These are phyloP conservation scores for Melanogaster broomeanus DNA, from an alignment of 768 basidiomycete species.

Conservation along the genomic window DNA sequence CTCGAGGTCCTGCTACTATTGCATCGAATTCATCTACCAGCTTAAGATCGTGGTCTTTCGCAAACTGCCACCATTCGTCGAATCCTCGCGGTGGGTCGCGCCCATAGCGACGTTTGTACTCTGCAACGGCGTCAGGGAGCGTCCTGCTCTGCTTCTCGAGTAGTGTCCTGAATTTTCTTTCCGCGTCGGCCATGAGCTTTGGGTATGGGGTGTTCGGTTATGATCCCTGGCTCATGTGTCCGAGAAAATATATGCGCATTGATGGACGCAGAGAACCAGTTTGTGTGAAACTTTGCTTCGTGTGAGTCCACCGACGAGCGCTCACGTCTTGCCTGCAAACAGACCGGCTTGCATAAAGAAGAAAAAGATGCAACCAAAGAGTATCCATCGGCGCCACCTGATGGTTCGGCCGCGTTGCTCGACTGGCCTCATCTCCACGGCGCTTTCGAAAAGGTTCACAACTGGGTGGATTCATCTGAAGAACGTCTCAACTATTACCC, in stretches of 20 bases:
- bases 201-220: constrained; percentile 77
- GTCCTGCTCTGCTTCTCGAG: constrained; percentile 79
- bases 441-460: not conserved
- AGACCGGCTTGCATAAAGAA: constrained; percentile 54
- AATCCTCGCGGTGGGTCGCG: constrained; percentile 88
- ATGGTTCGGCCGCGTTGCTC: constrained; percentile 4
- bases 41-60: constrained; percentile 65
- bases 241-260: constrained; percentile 22
- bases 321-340: constrained; percentile 39
- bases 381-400: constrained; percentile 38
- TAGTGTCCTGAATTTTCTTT: constrained; percentile 64
- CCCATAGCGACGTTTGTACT: constrained; percentile 79
- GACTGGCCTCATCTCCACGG: constrained; percentile 14
- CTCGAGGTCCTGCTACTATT: constrained; percentile 72
- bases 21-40: constrained; percentile 91
- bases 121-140: constrained; percentile 72
- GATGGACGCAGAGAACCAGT: constrained; percentile 19
- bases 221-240: constrained; percentile 1
- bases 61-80: constrained; percentile 88
- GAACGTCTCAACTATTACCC: no score
- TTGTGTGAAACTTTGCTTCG: not conserved
- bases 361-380: constrained; percentile 43
- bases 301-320: not conserved
- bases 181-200: constrained; percentile 83
- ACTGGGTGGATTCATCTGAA: not conserved